Conservation (phyloP, 768 basidiomycete species). For the Hericium rajendrae region DNA sequence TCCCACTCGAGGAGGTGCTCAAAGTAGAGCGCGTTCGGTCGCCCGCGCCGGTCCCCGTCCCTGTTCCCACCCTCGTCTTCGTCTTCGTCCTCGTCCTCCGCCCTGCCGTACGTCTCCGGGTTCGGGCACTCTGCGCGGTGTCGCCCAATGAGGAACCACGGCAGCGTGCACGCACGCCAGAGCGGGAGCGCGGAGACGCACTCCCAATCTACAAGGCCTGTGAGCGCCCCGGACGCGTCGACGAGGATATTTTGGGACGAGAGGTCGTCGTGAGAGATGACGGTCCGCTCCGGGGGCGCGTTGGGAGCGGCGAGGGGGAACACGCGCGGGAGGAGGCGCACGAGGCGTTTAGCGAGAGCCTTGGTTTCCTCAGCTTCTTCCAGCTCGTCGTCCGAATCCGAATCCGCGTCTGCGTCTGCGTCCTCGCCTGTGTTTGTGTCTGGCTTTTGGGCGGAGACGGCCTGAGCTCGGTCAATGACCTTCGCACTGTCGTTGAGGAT, state of each 20-base stretch:
- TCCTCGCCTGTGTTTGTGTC: slow-evolving; percentile 6
- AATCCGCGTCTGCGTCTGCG: slow-evolving; percentile 4
- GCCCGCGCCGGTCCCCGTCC: too few species aligned
- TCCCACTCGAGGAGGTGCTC: background rate
- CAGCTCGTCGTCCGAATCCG: too few species aligned
- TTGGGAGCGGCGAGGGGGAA: slow-evolving; percentile 8
- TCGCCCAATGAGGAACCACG: background rate
- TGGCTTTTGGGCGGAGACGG: background rate
- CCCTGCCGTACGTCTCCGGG: background rate
- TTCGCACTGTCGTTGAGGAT: background rate
- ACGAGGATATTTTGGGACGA: background rate
- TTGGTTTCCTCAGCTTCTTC: too few species aligned
- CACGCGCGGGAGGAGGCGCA: too few species aligned
- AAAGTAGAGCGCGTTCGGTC: background rate
- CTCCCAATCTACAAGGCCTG: background rate
- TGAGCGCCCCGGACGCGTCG: background rate
- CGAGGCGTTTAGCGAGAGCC: too few species aligned
- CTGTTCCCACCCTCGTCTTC: background rate
- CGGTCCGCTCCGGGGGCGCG: slow-evolving; percentile 36
- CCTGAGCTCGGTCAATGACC: background rate
- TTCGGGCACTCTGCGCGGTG: background rate
- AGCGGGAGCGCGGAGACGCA: slow-evolving; percentile 1
- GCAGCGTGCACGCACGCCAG: background rate
- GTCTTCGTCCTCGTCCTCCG: background rate
- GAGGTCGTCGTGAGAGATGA: slow-evolving; percentile 31